Conservation (phyloP, 2,329 filamentous ascomycete species). For the Helotiales sp. region DNA sequence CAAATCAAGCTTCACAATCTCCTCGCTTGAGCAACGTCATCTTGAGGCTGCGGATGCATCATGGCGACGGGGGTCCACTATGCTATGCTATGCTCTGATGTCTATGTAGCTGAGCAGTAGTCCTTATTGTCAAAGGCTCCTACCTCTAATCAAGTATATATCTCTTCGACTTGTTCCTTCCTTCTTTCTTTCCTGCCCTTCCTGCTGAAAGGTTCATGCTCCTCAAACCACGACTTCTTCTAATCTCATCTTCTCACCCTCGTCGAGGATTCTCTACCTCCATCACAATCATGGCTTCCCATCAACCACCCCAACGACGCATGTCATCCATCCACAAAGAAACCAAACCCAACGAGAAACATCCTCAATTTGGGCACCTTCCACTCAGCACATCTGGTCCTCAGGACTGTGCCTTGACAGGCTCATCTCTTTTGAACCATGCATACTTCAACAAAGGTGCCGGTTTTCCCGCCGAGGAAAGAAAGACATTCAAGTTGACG, state of each 20-base stretch:
- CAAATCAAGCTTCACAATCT: slow-evolving; percentile 7
- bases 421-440: slow-evolving; percentile 59
- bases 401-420: slow-evolving; percentile 50
- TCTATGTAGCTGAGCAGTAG: too few relatives aligned
- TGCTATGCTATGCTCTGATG: too few relatives aligned
- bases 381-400: slow-evolving; percentile 49
- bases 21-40: slow-evolving; percentile 10
- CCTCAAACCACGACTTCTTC: neutral
- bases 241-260: neutral
- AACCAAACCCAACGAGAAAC: slow-evolving; percentile 27
- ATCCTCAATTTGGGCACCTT: slow-evolving; percentile 44
- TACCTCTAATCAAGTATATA: too few relatives aligned
- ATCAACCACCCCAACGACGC: neutral
- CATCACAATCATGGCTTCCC: neutral
- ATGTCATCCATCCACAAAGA: slow-evolving; percentile 27
- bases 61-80: too few relatives aligned
- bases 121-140: too few relatives aligned
- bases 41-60: neutral
- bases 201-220: neutral
- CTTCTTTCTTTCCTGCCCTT: neutral
- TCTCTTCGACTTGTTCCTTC: neutral
- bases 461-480: slow-evolving; percentile 70
- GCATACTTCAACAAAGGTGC: slow-evolving; percentile 83
- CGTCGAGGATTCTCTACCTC: neutral
- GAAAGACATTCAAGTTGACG: slow-evolving; percentile 66